These are phyloP conservation scores for Nannochloropsis gaditana DNA, from an alignment of 108 stramenopile genomes.

Conservation along the genomic window DNA sequence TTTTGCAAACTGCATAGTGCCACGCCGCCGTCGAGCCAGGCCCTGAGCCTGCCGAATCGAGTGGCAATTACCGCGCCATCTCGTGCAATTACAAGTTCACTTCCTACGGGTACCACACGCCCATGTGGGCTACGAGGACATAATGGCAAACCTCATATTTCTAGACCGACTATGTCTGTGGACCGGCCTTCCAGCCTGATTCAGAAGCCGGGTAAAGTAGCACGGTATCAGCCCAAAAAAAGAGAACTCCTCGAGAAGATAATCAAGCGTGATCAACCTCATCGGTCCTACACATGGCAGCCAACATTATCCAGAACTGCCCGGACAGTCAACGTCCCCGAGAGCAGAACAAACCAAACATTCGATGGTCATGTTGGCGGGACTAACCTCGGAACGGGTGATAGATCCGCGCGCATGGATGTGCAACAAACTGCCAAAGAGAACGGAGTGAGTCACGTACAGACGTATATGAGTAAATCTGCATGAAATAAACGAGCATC, in stretches of 20 bases:
- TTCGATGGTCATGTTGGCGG: background rate
- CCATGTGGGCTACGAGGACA: no score
- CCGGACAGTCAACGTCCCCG: background rate
- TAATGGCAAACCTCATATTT: no score
- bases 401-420: background rate
- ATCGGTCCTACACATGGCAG: background rate
- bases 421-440: background rate
- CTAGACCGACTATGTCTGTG: no score
- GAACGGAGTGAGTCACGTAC: background rate
- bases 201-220: no score
- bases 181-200: no score
- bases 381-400: background rate
- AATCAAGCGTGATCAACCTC: slow-evolving; percentile 13
- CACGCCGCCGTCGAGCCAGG: no score
- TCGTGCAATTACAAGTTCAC: no score
- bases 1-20: background rate
- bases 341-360: background rate
- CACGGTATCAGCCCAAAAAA: background rate
- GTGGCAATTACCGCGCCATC: no score
- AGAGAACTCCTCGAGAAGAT: background rate
- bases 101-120: no score
- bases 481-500: background rate
- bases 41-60: no score
- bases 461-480: background rate
- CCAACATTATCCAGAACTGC: background rate